Evolutionary conservation across 2,329 filamentous ascomycete genomes (phyloP).

Genomic region (Monilinia fructicola): DNA sequence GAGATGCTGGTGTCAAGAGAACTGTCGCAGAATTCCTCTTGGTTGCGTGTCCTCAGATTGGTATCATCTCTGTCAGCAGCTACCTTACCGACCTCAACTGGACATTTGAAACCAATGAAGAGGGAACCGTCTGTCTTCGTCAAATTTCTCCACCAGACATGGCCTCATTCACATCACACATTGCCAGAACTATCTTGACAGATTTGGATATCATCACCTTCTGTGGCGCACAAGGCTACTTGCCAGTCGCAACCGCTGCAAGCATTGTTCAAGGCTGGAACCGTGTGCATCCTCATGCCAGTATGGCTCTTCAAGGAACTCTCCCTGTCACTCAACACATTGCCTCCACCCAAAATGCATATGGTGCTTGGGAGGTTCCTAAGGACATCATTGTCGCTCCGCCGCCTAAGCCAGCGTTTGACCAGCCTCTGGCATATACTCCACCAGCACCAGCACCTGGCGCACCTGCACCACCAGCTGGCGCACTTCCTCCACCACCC

Average conservation of each 20-base stretch:
- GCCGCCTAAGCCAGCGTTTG: background rate
- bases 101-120: slow-evolving; percentile 24
- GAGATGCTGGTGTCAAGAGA: slow-evolving; percentile 29
- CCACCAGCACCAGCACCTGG: background rate
- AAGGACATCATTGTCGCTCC: background rate
- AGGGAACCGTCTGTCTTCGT: slow-evolving; percentile 25
- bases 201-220: slow-evolving; percentile 32
- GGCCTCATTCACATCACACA: slow-evolving; percentile 23
- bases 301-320: slow-evolving; percentile 6
- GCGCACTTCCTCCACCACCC: background rate
- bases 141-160: slow-evolving; percentile 30
- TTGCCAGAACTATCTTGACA: slow-evolving; percentile 31
- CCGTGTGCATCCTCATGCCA: background rate
- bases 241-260: background rate
- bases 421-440: background rate
- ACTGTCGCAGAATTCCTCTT: slow-evolving; percentile 27
- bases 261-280: slow-evolving; percentile 11
- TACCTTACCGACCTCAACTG: slow-evolving; percentile 33
- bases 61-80: slow-evolving; percentile 29
- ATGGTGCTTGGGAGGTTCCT: slow-evolving; percentile 14
- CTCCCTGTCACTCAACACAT: slow-evolving; percentile 12
- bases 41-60: slow-evolving; percentile 29
- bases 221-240: slow-evolving; percentile 24
- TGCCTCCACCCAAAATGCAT: slow-evolving; percentile 18
- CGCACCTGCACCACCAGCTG: background rate